Base-by-base conservation (phyloP, 2,329 filamentous ascomycete species). In the Colletotrichum sp. region DNA sequence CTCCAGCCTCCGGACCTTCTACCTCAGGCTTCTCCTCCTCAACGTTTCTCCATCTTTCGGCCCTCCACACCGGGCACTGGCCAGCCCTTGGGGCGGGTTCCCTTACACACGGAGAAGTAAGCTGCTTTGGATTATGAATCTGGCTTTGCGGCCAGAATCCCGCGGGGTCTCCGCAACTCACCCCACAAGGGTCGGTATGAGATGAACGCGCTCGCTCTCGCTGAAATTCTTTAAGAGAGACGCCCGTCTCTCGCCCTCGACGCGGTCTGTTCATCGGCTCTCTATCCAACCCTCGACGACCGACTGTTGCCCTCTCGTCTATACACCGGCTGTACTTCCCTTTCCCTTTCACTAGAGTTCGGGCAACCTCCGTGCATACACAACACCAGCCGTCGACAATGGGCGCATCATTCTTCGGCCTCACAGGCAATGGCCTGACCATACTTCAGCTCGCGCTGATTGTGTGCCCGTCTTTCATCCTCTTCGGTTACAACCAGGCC, bases 401-500 rank as follows among this genome's bases (percentile, higher is more conserved):
- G 74, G 74, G 74, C 48, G 60, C 60, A 62, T 57, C 22, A 36
- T 76, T 65, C 73, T 81, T 86, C 48, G 85, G 85, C 70, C 79
- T 83, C 30, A 83, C 80, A 57, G 86, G 86, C 82, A 79, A 82
- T 55, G 76, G 81, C 67, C 79, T 87, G 64, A 81, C 79, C 73
- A 80, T 80, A 16, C 79, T 85, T 30, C 86, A 88, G 78, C 82
- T 86, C 69, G 83, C 83, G 16, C 81, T 88, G 63, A 84, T 88
- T 52, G 86, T 88, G 22, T 84, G 82, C 8, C 87, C 87, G 6
- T 81, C 86, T 15, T 86, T 86, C 78, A 84, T 86, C 77, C 80
- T 86, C 55, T 86, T 86, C 77, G 85, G 85, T 9, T 87, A 86
- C 79, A 86, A 86, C 78, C 85, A 87, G 76, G 83, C 85, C 5